Percentiles rank a stretch among this genome's conserved stretches.
Evolutionary conservation across 2,329 filamentous ascomycete species (phyloP).

Genomic region (Colletotrichum sp.): DNA sequence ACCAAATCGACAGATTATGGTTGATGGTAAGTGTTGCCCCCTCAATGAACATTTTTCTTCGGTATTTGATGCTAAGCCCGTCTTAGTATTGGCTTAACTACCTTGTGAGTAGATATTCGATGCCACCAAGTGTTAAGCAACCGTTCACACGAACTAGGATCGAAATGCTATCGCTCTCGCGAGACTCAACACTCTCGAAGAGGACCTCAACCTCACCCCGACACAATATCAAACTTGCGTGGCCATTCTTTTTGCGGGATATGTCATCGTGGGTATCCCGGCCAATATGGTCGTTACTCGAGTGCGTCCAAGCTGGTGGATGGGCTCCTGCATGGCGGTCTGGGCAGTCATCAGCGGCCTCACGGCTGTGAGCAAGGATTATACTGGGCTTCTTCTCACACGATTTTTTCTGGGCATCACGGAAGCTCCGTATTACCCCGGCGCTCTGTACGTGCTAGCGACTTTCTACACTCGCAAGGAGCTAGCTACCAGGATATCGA

Average conservation of each 20-base stretch:
- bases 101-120: constrained; percentile 32
- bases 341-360: constrained; percentile 31
- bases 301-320: constrained; percentile 11
- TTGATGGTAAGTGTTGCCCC: neutral
- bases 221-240: constrained; percentile 15
- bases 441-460: constrained; percentile 29
- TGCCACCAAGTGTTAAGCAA: fast-evolving
- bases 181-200: constrained; percentile 55
- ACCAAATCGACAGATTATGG: neutral
- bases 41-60: fast-evolving
- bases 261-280: constrained; percentile 32
- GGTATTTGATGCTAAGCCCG: neutral
- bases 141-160: constrained; percentile 24
- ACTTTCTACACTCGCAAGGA: constrained; percentile 36
- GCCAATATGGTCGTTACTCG: constrained; percentile 20
- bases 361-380: constrained; percentile 31
- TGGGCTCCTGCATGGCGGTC: constrained; percentile 16
- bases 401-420: constrained; percentile 30
- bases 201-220: constrained; percentile 52
- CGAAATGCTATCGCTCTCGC: constrained; percentile 64
- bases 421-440: constrained; percentile 34
- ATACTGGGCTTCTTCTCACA: constrained; percentile 27
- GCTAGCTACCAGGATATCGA: constrained; percentile 28
- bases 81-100: constrained; percentile 27
- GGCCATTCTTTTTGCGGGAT: constrained; percentile 25